A percentile compares a stretch with the other conserved stretches of the same genome.
phyloP scores from a whole-genome alignment of 768 basidiomycete species.

The Aureoboletus auriporus region DNA sequence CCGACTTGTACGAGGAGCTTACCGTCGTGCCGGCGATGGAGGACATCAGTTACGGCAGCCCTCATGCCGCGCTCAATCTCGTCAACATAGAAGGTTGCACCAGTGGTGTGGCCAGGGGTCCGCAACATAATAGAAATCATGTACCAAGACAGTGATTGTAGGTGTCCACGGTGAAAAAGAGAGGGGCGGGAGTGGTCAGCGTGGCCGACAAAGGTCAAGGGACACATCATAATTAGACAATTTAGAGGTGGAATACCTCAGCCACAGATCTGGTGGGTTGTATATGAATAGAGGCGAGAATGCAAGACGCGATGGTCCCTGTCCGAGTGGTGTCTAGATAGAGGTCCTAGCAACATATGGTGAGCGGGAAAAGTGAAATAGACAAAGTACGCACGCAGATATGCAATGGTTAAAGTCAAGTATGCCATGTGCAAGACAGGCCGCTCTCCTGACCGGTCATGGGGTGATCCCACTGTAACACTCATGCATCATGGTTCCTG shows the following conservation, averaged over 20 bases:
- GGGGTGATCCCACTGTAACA: slow-evolving; percentile 53
- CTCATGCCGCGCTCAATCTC: slow-evolving; percentile 45
- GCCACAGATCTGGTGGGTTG: slow-evolving; percentile 51
- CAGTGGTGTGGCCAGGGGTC: slow-evolving; percentile 28
- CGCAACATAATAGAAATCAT: slow-evolving; percentile 78
- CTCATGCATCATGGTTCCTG: slow-evolving; percentile 11
- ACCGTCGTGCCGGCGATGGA: slow-evolving; percentile 42
- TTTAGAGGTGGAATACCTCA: slow-evolving; percentile 50
- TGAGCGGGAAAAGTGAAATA: slow-evolving; percentile 6
- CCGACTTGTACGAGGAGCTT: slow-evolving; percentile 63
- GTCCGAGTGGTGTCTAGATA: slow-evolving; percentile 69
- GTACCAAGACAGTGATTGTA: slow-evolving; percentile 62
- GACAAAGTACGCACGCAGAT: slow-evolving; percentile 46
- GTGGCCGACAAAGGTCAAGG: slow-evolving; percentile 65
- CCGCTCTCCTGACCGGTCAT: slow-evolving; percentile 84
- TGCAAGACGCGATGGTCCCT: slow-evolving; percentile 36
- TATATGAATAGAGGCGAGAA: not conserved
- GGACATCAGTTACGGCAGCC: slow-evolving; percentile 54
- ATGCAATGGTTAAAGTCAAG: slow-evolving; percentile 69
- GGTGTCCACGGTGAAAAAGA: slow-evolving; percentile 41
- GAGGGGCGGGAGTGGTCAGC: slow-evolving; percentile 42
- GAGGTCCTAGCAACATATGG: slow-evolving; percentile 54
- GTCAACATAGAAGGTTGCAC: slow-evolving; percentile 30
- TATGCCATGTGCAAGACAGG: slow-evolving; percentile 72
- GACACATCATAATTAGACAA: slow-evolving; percentile 78